Conservation (phyloP, 2,329 filamentous ascomycete genomes). For the Bisporella sp. region DNA sequence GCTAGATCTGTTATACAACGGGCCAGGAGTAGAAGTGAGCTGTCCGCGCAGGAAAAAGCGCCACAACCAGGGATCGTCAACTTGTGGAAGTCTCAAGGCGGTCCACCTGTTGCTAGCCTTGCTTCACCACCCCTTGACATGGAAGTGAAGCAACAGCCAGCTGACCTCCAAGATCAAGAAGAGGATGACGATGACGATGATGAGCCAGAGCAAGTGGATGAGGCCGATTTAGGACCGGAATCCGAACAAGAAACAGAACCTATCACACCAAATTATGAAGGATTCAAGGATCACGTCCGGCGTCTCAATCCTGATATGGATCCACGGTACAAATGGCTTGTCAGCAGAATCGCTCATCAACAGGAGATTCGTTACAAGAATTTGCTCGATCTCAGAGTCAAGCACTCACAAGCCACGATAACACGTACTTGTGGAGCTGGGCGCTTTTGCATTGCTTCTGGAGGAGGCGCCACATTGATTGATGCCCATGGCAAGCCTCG, state of each 20-base stretch:
- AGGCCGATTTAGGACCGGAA: conserved; percentile 54
- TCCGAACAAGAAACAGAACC: conserved; percentile 54
- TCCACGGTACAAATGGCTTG: conserved; percentile 52
- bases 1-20: conserved; percentile 38
- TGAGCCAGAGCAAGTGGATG: conserved; percentile 56
- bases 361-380: conserved; percentile 74
- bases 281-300: conserved; percentile 69
- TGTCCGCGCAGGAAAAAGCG: conserved; percentile 30
- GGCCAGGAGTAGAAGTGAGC: conserved; percentile 50
- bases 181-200: conserved; percentile 49
- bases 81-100: conserved; percentile 49
- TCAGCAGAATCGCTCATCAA: conserved; percentile 77
- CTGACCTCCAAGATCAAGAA: conserved; percentile 24
- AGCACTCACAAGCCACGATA: conserved; percentile 57
- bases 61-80: conserved; percentile 38
- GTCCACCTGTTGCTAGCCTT: conserved; percentile 49
- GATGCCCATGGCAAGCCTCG: conserved; percentile 53
- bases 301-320: conserved; percentile 67
- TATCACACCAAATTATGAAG: conserved; percentile 65
- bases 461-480: conserved; percentile 57
- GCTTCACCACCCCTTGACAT: conserved; percentile 36
- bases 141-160: not conserved
- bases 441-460: conserved; percentile 56
- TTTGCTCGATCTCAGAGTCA: conserved; percentile 61
- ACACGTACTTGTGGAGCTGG: conserved; percentile 53